Evolutionary conservation across 2,329 filamentous ascomycete species (phyloP).

Genomic region (Cercospora janseana): DNA sequence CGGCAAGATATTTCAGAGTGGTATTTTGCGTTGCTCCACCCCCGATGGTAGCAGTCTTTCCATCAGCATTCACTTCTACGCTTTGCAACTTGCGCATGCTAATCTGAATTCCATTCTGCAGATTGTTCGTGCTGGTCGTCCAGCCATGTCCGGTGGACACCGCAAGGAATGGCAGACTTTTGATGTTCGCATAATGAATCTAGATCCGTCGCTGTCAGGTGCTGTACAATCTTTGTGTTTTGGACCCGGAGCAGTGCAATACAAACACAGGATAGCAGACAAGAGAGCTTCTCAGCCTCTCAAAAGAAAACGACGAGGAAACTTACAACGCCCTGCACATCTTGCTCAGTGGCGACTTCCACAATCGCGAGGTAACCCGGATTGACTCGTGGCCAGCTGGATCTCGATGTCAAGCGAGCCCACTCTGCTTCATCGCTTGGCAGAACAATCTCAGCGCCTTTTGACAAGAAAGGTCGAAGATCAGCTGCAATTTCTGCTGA

Average conservation of each 20-base stretch:
- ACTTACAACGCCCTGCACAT: not conserved
- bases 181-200: slow-evolving; percentile 3
- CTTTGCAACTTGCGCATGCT: slow-evolving; percentile 2
- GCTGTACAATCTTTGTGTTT: too few species aligned
- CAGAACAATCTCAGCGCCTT: not conserved
- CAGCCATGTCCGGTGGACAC: slow-evolving; percentile 6
- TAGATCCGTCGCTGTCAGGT: not conserved
- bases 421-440: not conserved
- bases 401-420: not conserved
- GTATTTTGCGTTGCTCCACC: slow-evolving; percentile 1
- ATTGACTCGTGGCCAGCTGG: not conserved
- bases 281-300: too few species aligned
- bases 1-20: not conserved
- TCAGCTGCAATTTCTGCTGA: not conserved
- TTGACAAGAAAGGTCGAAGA: not conserved
- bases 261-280: too few species aligned
- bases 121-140: not conserved
- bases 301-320: too few species aligned
- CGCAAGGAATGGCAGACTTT: not conserved
- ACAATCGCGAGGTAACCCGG: slow-evolving; percentile 4
- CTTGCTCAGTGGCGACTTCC: not conserved
- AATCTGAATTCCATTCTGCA: slow-evolving; percentile 7
- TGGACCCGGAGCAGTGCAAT: too few species aligned
- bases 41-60: not conserved
- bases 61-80: not conserved